Evolutionary conservation across 2,329 filamentous ascomycete species (phyloP).

Genomic region (Colletotrichum theobromicola): DNA sequence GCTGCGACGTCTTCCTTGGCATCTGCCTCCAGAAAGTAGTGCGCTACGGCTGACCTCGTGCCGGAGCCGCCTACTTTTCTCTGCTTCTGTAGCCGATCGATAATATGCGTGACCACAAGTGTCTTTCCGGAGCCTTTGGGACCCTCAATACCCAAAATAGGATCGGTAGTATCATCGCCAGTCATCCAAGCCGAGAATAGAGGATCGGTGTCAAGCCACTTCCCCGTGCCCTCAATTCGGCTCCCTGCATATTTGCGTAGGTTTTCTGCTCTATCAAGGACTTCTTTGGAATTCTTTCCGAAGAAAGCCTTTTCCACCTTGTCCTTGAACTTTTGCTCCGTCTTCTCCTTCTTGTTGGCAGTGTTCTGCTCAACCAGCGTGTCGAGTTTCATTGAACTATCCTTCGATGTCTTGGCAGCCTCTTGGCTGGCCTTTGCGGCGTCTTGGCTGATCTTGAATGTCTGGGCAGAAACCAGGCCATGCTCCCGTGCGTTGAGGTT

Average conservation of each 20-base stretch:
- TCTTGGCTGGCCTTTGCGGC: slow-evolving; percentile 22
- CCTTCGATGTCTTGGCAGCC: neutral
- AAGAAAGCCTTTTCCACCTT: neutral
- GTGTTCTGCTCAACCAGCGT: neutral
- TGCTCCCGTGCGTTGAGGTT: slow-evolving; percentile 36
- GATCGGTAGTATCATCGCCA: neutral
- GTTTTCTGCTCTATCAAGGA: neutral
- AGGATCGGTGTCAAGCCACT: neutral
- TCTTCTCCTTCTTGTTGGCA: slow-evolving; percentile 32
- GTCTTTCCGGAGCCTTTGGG: neutral
- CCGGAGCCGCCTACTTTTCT: neutral
- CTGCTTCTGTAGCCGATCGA: neutral
- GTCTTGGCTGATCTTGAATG: slow-evolving; percentile 35
- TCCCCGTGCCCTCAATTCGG: neutral
- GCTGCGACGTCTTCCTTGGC: neutral
- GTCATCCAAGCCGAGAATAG: neutral
- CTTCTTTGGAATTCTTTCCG: neutral
- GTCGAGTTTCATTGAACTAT: neutral
- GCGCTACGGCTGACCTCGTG: neutral
- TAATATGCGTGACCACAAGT: neutral
- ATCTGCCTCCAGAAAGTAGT: neutral
- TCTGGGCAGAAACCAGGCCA: slow-evolving; percentile 36
- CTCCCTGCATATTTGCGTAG: neutral
- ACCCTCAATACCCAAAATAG: neutral
- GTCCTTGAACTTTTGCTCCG: slow-evolving; percentile 28